Conservation (phyloP, 1,284 basidiomycete genomes). For the Ceraceosorus guamensis region DNA sequence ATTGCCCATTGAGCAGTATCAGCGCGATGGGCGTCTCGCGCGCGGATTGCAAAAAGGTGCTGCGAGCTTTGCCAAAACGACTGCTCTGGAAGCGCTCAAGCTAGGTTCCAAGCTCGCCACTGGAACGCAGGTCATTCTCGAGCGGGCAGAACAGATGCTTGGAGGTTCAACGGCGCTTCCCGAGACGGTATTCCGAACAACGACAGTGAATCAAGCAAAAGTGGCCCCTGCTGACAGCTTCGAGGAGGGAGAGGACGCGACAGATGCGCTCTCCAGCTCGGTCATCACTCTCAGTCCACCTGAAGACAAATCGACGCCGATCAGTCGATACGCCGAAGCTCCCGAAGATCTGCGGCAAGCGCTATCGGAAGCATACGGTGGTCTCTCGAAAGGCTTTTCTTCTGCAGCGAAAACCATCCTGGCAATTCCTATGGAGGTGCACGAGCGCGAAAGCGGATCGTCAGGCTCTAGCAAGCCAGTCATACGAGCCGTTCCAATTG, state of each 20-base stretch:
- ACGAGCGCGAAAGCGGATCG: slow-evolving; percentile 80
- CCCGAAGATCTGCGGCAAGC: slow-evolving; percentile 76
- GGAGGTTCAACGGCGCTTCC: slow-evolving; percentile 59
- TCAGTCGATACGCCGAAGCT: slow-evolving; percentile 85
- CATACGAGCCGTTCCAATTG: slow-evolving; percentile 90
- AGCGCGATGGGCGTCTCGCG: slow-evolving; percentile 87
- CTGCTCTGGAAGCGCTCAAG: slow-evolving; percentile 87
- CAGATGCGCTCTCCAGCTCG: not conserved
- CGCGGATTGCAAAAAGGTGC: slow-evolving; percentile 90
- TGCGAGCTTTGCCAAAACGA: slow-evolving; percentile 81
- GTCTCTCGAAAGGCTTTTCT: slow-evolving; percentile 60
- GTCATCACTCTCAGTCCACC: not conserved
- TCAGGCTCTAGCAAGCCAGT: slow-evolving; percentile 60
- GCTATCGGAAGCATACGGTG: slow-evolving; percentile 79
- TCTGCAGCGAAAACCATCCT: slow-evolving; percentile 95
- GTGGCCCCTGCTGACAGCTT: slow-evolving; percentile 50
- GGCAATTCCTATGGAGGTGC: slow-evolving; percentile 97
- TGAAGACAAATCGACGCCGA: slow-evolving; percentile 51
- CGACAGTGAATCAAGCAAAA: slow-evolving; percentile 51
- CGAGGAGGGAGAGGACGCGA: slow-evolving; percentile 14
- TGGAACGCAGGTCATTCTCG: slow-evolving; percentile 92
- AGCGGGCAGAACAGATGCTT: slow-evolving; percentile 86
- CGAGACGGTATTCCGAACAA: slow-evolving; percentile 52
- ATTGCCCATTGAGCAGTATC: slow-evolving; percentile 91
- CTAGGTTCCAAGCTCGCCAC: slow-evolving; percentile 90